These are phyloP conservation scores for Helicostylum pulchrum DNA, from an alignment of 192 early-diverging fungal genomes.

Conservation along the genomic window DNA sequence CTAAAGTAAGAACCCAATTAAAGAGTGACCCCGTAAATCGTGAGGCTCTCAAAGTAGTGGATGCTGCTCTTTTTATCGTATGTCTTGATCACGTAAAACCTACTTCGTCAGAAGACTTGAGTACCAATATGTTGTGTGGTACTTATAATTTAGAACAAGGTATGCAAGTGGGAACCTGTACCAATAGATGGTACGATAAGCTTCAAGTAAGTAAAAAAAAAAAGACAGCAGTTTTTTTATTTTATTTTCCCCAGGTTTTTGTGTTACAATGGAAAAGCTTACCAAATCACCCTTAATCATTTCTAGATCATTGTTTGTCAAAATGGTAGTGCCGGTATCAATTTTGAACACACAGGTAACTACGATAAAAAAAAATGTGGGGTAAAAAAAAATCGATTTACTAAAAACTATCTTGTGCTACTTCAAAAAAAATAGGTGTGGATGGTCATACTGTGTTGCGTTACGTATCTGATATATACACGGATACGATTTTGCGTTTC, in stretches of 20 bases:
- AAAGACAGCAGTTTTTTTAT: conserved; percentile 2
- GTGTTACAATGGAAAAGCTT: conserved; percentile 5
- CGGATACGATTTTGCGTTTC: conserved; percentile 48
- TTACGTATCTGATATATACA: conserved; percentile 51
- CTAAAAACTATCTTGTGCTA: background rate
- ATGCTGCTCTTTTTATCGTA: conserved; percentile 72
- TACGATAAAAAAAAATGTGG: background rate
- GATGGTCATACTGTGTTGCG: conserved; percentile 52
- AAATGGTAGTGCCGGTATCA: conserved; percentile 82
- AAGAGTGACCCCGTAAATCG: conserved; percentile 49
- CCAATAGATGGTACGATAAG: conserved; percentile 90
- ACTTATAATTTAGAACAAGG: conserved; percentile 45
- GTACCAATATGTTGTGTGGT: conserved; percentile 49
- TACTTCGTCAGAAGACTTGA: conserved; percentile 33
- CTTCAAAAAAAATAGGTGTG: conserved; percentile 35
- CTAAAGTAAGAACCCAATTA: conserved; percentile 55
- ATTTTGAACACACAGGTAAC: conserved; percentile 80
- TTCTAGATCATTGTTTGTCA: conserved; percentile 63
- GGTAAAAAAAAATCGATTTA: background rate
- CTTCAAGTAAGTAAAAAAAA: conserved; percentile 35
- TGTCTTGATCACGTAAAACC: conserved; percentile 70
- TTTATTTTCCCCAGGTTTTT: background rate
- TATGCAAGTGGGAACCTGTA: conserved; percentile 46
- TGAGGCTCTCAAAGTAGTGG: conserved; percentile 57
- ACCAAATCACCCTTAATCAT: background rate